Percentiles rank a stretch among this genome's conserved stretches.
phyloP scores from a whole-genome alignment of 2,329 filamentous ascomycete genomes.

The Nigrospora osmanthi region DNA sequence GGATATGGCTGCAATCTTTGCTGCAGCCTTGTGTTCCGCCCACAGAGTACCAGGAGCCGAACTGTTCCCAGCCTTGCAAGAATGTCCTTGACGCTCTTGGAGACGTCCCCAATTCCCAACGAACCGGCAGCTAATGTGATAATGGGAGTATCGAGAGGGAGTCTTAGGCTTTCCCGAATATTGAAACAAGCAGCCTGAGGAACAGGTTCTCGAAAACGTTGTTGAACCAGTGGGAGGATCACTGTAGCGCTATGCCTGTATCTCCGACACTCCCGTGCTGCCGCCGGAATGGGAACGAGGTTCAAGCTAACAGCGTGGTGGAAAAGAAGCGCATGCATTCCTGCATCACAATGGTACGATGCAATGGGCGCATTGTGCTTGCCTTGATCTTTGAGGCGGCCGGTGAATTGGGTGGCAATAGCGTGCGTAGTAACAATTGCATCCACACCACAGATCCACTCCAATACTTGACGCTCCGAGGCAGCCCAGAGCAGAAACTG shows the following conservation, averaged over 20 bases:
- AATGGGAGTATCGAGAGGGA: neutral
- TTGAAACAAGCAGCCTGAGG: neutral
- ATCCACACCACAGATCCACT: neutral
- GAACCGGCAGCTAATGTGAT: neutral
- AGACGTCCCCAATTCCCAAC: neutral
- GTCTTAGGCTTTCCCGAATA: neutral
- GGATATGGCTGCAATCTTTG: neutral
- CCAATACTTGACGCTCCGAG: neutral
- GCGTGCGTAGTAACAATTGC: neutral
- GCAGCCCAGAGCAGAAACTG: neutral
- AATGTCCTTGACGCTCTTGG: neutral
- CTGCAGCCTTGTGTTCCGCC: neutral
- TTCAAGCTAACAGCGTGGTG: neutral
- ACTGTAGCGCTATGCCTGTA: neutral
- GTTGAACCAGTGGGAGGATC: neutral
- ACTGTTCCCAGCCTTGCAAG: too few relatives aligned
- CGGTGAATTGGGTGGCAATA: neutral
- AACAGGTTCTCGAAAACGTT: neutral
- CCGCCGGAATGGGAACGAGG: neutral
- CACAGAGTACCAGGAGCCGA: neutral
- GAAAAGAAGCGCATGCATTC: neutral
- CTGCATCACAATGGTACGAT: neutral
- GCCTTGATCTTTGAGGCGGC: neutral
- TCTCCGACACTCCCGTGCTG: neutral
- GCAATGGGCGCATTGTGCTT: neutral